Base-by-base conservation (phyloP, 805 yeast genomes). In the Teunomyces panamensis region DNA sequence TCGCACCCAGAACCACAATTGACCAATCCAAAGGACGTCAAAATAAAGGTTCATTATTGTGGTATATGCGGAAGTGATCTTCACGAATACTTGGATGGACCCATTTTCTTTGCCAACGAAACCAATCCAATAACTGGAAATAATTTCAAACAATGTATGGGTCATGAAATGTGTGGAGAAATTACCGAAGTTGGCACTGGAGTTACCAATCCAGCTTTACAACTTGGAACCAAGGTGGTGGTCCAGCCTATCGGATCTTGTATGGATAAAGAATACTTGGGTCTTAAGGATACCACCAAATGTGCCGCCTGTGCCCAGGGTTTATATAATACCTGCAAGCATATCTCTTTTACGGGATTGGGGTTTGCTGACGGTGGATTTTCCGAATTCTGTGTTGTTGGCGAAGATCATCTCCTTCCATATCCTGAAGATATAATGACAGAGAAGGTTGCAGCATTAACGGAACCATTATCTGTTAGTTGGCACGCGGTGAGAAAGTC, bases 81-180 rank as follows among this genome's bases (percentile, higher is more conserved):
- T 16, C 42, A 35, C 28, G 46, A 43, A 11, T 43, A 43, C 42
- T 9, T 13, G 33, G 46, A 43, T 14, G 42, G 39, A 20, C 42
- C 41, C 29, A 35, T 34, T 6, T 43, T 43, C 20, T 43, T 43
- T 32, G 33, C 27, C 17, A 11, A 26, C 13, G 33, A 24, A 24
- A n/a, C 26, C 41, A 11, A 43, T 17, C 33, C 27, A n/a, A 43
- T 43, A 17, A 28, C 46, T 16, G 27, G 26, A 9, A 34, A 34
- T 10, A 14, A 14, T 24, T 17, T 9, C 34, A 29, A 7, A 8
- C 35, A 34, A 10, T 27, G 32, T 7, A 43, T 43, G 46, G 46
- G 46, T 27, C 46, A 35, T 13, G 46, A 43, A 13, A 34, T 43
- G 28, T 34, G 46, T 16, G 46, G 46, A 7, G 46, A 43, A 17